Conservation (phyloP, 495 filamentous ascomycete genomes). For the Talaromyces proteolyticus region DNA sequence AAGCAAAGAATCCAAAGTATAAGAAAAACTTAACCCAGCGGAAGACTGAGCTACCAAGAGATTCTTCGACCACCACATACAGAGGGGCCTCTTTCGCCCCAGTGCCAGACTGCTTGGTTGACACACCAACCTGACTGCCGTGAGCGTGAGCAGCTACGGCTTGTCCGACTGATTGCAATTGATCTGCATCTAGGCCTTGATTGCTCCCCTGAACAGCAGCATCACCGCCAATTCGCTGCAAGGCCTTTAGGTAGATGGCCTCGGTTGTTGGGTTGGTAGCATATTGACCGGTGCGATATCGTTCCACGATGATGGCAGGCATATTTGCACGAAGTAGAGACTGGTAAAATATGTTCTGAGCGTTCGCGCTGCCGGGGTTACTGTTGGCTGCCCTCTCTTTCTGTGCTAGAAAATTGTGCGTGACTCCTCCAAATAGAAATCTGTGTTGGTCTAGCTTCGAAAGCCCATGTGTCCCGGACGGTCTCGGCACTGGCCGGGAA, state of each 20-base stretch:
- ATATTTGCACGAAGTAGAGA: conserved; percentile 86
- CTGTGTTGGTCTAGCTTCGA: conserved; percentile 34
- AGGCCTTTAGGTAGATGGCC: conserved; percentile 65
- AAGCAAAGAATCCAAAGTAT: conserved; percentile 69
- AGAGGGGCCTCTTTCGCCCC: conserved; percentile 76
- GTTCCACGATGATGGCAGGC: conserved; percentile 84
- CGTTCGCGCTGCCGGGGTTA: conserved; percentile 76
- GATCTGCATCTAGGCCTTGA: conserved; percentile 48
- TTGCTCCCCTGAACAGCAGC: conserved; percentile 27
- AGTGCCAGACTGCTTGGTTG: conserved; percentile 40
- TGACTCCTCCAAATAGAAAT: conserved; percentile 49
- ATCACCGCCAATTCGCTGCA: conserved; percentile 60
- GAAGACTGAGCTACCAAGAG: conserved; percentile 68
- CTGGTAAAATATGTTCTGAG: conserved; percentile 91
- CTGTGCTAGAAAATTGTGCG: conserved; percentile 56
- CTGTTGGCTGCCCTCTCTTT: conserved; percentile 87
- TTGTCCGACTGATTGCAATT: conserved; percentile 80
- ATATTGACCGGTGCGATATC: conserved; percentile 80
- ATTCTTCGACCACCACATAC: conserved; percentile 95
- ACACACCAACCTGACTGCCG: conserved; percentile 54
- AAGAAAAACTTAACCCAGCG: conserved; percentile 85
- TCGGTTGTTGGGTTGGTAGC: conserved; percentile 70
- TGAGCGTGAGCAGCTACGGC: conserved; percentile 72
- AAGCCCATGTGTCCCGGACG: conserved; percentile 16
- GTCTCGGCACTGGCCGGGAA: conserved; percentile 16